Evolutionary conservation across 108 stramenopile species (phyloP), one percentile per base, ranked within the genome.

Genomic region (Pseudonitzschia pungens): DNA sequence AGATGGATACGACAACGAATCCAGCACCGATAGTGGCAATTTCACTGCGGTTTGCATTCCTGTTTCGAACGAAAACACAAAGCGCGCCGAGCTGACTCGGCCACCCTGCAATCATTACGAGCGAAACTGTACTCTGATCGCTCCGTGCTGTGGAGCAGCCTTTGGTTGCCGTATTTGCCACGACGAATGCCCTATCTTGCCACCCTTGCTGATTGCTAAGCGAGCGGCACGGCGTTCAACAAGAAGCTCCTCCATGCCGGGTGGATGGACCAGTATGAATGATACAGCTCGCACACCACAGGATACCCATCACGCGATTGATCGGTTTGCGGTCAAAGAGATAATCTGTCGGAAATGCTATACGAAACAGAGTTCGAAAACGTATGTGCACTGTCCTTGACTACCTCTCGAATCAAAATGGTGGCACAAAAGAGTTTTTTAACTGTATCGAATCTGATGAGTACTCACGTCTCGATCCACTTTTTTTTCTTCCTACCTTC

Each of bases 121-220:
- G 29, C 45, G 93, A 31, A 88, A 89, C 44, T 94, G 93, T 71
- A 86, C 93, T 43, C 84, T 94, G 54, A 78, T 94, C 44, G 76
- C 84, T 53, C 93, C 91, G 26, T 94, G 93, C 57, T 94, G 93
- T 80, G 93, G 93, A 32, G 68, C 87, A 42, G 88, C 88, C 33
- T 92, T 94, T 84, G 93, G 93, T 27, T 94, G 93, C 76, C 89
- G 93, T 2, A 92, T 94, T 50, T 94, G 93, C 74, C 93, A 94
- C 77, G 91, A 94, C 69, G 93, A 94, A 65, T 80, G 80, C 56
- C 83, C 88, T 5, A 78, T 78, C 43, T 77, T 94, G n/a, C 89
- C 89, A 48, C 91, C 91, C n/a, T 43, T 74, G 45, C 54, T 74
- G 20, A 74, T 65, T 78, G 69, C 72, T 8, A 81, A 43, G 45